These are phyloP conservation scores for Pleomassaria siparia DNA, from an alignment of 2,329 filamentous ascomycete species.

Conservation along the genomic window DNA sequence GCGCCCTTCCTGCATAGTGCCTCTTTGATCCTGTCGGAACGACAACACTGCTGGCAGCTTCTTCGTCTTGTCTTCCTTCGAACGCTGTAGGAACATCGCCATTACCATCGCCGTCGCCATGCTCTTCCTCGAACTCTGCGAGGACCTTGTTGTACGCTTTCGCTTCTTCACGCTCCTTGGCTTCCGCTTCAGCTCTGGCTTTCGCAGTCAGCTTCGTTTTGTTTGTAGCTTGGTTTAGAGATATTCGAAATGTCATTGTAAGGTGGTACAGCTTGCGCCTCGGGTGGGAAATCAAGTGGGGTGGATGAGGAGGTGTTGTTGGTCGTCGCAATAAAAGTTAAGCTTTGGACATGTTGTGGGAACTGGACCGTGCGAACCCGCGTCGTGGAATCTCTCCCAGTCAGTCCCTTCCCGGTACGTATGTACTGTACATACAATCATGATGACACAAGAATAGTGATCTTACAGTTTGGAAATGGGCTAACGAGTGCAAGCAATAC, in stretches of 20 bases:
- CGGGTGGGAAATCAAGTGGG: neutral
- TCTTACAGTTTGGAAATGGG: too few relatives aligned
- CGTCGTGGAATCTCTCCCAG: too few relatives aligned
- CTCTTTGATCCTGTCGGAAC: conserved; percentile 16
- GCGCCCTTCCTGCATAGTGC: conserved; percentile 31
- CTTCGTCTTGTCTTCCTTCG: neutral
- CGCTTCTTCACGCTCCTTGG: conserved; percentile 34
- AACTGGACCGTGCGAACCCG: neutral
- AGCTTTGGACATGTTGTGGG: neutral
- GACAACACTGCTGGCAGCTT: neutral
- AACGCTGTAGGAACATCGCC: conserved; percentile 6
- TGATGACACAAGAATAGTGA: too few relatives aligned
- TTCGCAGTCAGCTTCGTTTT: conserved; percentile 30
- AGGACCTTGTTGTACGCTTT: conserved; percentile 33
- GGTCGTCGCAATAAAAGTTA: neutral
- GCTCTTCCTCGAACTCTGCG: conserved; percentile 35
- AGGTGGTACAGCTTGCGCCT: neutral
- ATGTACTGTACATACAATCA: too few relatives aligned
- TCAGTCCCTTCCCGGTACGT: too few relatives aligned
- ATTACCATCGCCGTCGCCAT: conserved; percentile 20
- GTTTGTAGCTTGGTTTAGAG: conserved; percentile 15
- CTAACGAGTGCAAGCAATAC: neutral
- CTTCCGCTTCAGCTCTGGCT: conserved; percentile 33
- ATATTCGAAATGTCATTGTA: conserved; percentile 34
- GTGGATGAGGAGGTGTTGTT: neutral